These are phyloP conservation scores for Nicotiana undulata DNA, from an alignment of 257 asterid species.

Conservation along the genomic window DNA sequence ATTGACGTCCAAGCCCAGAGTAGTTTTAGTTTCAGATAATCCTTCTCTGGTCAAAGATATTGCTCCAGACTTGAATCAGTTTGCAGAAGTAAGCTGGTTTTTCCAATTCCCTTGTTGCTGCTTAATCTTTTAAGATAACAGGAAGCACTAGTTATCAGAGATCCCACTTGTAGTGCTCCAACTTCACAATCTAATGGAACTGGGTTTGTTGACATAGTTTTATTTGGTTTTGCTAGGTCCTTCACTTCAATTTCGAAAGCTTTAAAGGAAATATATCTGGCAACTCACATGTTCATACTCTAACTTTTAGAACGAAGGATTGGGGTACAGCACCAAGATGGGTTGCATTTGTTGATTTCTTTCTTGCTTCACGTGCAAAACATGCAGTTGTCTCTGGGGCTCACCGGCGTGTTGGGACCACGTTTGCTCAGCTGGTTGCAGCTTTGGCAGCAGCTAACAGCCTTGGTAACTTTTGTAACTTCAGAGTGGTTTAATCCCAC, in stretches of 20 bases:
- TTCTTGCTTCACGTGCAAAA: conserved; percentile 82
- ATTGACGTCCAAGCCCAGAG: conserved; percentile 46
- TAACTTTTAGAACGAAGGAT: conserved; percentile 57
- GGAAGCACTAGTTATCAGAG: background rate
- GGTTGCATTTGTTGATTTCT: conserved; percentile 98
- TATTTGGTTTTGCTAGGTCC: conserved; percentile 43
- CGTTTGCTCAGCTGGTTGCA: conserved; percentile 82
- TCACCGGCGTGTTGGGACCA: conserved; percentile 90
- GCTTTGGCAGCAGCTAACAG: conserved; percentile 79
- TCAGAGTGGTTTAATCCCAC: background rate
- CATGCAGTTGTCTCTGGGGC: conserved; percentile 86
- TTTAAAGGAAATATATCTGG: conserved; percentile 54
- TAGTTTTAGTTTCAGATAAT: conserved; percentile 77
- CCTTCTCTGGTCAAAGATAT: conserved; percentile 64
- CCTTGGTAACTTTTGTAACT: conserved; percentile 44
- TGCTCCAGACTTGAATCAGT: conserved; percentile 41
- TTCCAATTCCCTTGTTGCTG: background rate
- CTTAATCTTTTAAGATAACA: background rate
- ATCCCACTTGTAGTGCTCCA: background rate
- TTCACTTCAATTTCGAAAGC: conserved; percentile 63
- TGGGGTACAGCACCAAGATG: conserved; percentile 99
- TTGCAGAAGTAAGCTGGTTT: conserved; percentile 56
- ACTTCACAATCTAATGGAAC: background rate
- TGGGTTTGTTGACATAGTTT: conserved; percentile 1
- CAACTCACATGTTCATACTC: conserved; percentile 14